These are phyloP conservation scores for Scytalidium lignicola DNA, from an alignment of 2,329 filamentous ascomycete species.

Conservation along the genomic window DNA sequence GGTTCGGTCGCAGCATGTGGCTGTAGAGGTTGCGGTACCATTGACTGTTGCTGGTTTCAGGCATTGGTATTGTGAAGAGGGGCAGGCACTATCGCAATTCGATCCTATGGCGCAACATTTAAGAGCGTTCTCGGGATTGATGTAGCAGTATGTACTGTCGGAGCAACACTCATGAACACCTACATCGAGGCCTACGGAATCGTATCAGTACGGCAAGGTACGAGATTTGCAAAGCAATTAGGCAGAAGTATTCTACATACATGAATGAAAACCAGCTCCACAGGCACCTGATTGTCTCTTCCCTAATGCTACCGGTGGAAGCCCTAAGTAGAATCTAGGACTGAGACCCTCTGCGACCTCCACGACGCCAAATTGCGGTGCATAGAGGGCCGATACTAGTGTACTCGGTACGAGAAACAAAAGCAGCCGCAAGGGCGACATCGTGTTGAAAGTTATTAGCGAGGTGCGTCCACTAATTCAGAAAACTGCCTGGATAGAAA, in stretches of 20 bases:
- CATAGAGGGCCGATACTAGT: constrained; percentile 4
- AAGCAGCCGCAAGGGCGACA: constrained; percentile 7
- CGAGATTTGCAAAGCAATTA: neutral
- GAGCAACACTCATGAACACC: constrained; percentile 36
- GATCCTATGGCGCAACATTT: constrained; percentile 38
- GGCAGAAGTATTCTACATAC: constrained; percentile 8
- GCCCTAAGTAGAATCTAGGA: constrained; percentile 19
- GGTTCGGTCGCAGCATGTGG: constrained; percentile 28
- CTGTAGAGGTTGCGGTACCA: constrained; percentile 10
- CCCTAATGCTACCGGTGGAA: constrained; percentile 6
- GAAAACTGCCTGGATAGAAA: neutral
- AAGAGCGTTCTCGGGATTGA: constrained; percentile 28
- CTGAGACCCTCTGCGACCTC: constrained; percentile 12
- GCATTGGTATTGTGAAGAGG: constrained; percentile 24
- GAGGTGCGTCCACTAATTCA: neutral
- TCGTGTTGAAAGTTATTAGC: constrained; percentile 1
- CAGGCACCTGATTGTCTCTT: constrained; percentile 14
- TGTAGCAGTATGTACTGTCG: constrained; percentile 41
- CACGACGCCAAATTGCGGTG: constrained; percentile 18
- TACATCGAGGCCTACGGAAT: constrained; percentile 36
- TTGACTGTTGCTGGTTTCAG: constrained; percentile 18
- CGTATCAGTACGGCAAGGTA: neutral
- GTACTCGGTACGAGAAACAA: constrained; percentile 2
- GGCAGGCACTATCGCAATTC: constrained; percentile 35
- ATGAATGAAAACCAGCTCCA: constrained; percentile 17